Conservation (phyloP, 2,329 filamentous ascomycete genomes). For the Alternaria brassicae region DNA sequence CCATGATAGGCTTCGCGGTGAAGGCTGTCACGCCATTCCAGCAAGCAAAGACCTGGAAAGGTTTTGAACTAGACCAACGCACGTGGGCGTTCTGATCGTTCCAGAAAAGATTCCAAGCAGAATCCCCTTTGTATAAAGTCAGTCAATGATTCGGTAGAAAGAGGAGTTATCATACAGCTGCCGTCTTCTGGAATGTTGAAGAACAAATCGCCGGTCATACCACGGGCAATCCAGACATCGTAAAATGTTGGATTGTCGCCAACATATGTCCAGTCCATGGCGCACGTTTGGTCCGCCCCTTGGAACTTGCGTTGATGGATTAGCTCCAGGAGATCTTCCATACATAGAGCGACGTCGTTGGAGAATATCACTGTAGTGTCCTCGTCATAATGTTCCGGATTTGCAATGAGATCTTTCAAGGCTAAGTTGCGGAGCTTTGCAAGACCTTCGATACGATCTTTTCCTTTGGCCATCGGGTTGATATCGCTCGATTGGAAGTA, state of each 20-base stretch:
- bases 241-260: constrained; percentile 60
- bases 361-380: constrained; percentile 91
- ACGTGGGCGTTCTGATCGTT: constrained; percentile 52
- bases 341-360: constrained; percentile 70
- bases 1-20: constrained; percentile 57
- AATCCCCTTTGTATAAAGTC: no score
- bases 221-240: constrained; percentile 64
- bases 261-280: constrained; percentile 64
- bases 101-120: constrained; percentile 54
- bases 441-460: constrained; percentile 57
- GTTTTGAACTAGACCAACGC: constrained; percentile 49
- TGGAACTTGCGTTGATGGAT: constrained; percentile 57
- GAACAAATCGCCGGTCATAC: constrained; percentile 62
- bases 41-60: constrained; percentile 67
- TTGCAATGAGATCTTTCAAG: constrained; percentile 54
- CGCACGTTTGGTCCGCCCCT: constrained; percentile 64
- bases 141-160: no score
- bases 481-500: constrained; percentile 54
- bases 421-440: constrained; percentile 63
- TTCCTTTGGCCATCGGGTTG: constrained; percentile 47
- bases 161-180: no score
- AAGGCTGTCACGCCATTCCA: constrained; percentile 66
- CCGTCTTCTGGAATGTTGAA: constrained; percentile 61
- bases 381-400: constrained; percentile 89
- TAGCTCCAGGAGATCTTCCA: constrained; percentile 65